These are phyloP conservation scores for Allantophomopsis lycopodina DNA, from an alignment of 2,329 filamentous ascomycete species.

Conservation along the genomic window DNA sequence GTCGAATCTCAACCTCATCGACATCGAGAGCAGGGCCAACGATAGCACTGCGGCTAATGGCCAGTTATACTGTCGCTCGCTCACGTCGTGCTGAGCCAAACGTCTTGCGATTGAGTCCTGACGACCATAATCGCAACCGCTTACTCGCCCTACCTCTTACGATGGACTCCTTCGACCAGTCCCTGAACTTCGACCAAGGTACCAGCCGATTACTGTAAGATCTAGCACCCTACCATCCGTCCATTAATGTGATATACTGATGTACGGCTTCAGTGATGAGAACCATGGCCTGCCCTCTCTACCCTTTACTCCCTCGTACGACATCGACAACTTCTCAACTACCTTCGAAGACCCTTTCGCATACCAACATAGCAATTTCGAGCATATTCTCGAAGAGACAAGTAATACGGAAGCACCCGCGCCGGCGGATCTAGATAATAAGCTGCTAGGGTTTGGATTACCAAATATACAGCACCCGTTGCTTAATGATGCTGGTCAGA, in stretches of 20 bases:
- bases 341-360: conserved; percentile 55
- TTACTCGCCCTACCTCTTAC: no score
- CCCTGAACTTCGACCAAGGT: conserved; percentile 12
- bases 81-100: no score
- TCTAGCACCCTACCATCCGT: no score
- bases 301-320: conserved; percentile 44
- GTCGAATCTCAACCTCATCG: no score
- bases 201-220: conserved; percentile 13
- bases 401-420: conserved; percentile 7
- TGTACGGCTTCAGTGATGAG: no score
- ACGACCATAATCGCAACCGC: no score
- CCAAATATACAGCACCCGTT: conserved; percentile 45
- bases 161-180: conserved; percentile 16
- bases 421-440: conserved; percentile 45
- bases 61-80: no score
- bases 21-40: no score
- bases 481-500: conserved; percentile 51
- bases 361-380: conserved; percentile 29
- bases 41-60: no score
- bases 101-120: no score
- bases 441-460: conserved; percentile 62
- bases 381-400: conserved; percentile 22
- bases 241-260: no score
- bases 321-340: conserved; percentile 42
- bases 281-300: conserved; percentile 20